phyloP scores from a whole-genome alignment of 2,329 filamentous ascomycete species.

The Paraconiothyrium brasiliense region DNA sequence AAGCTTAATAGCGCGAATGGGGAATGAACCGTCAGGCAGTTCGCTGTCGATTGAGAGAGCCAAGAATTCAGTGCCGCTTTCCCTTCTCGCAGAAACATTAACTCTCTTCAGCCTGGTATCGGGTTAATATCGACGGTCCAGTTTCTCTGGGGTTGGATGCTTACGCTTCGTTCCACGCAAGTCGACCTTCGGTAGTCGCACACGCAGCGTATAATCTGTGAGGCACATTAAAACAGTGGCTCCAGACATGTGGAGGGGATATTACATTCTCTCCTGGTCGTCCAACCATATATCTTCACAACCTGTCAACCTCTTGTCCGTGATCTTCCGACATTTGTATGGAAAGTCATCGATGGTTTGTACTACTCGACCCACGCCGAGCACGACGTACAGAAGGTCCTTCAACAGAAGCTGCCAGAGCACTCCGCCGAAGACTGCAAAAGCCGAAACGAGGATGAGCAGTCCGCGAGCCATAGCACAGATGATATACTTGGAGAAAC shows the following conservation, averaged over 20 bases:
- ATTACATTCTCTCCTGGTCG: constrained; percentile 27
- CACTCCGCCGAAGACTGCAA: constrained; percentile 22
- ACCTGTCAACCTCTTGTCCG: constrained; percentile 36
- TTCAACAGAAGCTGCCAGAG: constrained; percentile 41
- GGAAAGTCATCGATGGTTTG: constrained; percentile 42
- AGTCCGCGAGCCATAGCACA: constrained; percentile 6
- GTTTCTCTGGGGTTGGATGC: not conserved
- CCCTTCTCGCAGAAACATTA: constrained; percentile 34
- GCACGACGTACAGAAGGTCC: constrained; percentile 30
- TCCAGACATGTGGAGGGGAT: not conserved
- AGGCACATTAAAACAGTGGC: not conserved
- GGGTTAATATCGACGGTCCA: constrained; percentile 10
- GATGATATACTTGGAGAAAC: not conserved
- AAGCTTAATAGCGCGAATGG: constrained; percentile 32
- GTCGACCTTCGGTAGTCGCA: constrained; percentile 30
- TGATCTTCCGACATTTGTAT: constrained; percentile 34
- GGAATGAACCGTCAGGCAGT: constrained; percentile 35
- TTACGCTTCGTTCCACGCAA: constrained; percentile 40
- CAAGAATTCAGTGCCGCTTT: constrained; percentile 35
- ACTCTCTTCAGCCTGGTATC: constrained; percentile 24
- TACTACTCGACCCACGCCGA: constrained; percentile 39
- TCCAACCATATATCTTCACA: constrained; percentile 47
- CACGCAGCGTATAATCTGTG: constrained; percentile 40
- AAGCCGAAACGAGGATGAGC: constrained; percentile 4
- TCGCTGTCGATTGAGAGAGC: constrained; percentile 41